A percentile compares a stretch with the other conserved stretches of the same genome.
These are phyloP conservation scores for Ascochyta viciae-villosae DNA, from an alignment of 2,329 filamentous ascomycete species.

Conservation along the genomic window DNA sequence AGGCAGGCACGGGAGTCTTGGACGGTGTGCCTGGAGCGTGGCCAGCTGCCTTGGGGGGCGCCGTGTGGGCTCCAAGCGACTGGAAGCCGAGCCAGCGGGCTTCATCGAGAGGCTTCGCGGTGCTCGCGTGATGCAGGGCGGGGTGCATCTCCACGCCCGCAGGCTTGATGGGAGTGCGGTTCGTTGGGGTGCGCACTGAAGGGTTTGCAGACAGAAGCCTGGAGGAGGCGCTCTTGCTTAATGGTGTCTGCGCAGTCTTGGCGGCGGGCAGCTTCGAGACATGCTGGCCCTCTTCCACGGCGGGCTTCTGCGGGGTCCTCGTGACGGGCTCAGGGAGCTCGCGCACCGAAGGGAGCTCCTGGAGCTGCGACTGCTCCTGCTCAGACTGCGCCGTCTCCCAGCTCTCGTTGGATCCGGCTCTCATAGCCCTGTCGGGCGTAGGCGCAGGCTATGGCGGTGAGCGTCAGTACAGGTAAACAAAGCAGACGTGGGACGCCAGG, in stretches of 20 bases:
- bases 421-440: constrained; percentile 21
- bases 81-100: constrained; percentile 83
- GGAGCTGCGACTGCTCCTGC: constrained; percentile 13
- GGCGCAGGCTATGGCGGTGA: constrained; percentile 35
- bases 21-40: constrained; percentile 68
- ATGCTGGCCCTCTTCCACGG: constrained; percentile 12
- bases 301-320: constrained; percentile 36
- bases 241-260: constrained; percentile 56
- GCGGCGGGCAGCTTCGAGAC: constrained; percentile 35
- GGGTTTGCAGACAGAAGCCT: constrained; percentile 27
- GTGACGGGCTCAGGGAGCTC: constrained; percentile 29
- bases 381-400: constrained; percentile 38
- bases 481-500: constrained; percentile 9
- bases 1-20: constrained; percentile 53
- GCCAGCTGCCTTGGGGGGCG: constrained; percentile 54
- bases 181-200: constrained; percentile 60
- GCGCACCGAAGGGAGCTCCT: constrained; percentile 31
- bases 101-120: constrained; percentile 78
- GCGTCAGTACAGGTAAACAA: constrained; percentile 42
- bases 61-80: constrained; percentile 64
- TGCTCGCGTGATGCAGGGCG: constrained; percentile 76
- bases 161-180: constrained; percentile 71
- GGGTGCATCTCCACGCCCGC: constrained; percentile 88
- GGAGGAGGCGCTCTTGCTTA: constrained; percentile 46
- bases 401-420: constrained; percentile 31